phyloP scores from a whole-genome alignment of 306 rosid species.

The Sesbania bispinosa region DNA sequence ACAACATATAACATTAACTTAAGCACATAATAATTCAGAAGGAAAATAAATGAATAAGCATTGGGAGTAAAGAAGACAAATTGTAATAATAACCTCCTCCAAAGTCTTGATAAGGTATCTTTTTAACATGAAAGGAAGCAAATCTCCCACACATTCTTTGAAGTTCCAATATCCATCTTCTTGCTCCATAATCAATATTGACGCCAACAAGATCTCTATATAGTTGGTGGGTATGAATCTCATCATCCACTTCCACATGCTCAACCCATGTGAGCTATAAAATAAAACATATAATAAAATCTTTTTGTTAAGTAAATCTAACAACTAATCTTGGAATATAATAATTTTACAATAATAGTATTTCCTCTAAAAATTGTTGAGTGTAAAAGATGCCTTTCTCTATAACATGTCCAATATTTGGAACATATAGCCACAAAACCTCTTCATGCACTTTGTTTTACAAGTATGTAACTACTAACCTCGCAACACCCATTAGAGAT shows the following conservation, averaged over 20 bases:
- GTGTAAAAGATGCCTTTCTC: no score
- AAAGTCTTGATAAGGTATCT: slow-evolving; percentile 16
- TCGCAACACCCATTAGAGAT: slow-evolving; percentile 46
- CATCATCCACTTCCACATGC: slow-evolving; percentile 75
- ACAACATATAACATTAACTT: background rate
- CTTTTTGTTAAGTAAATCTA: background rate
- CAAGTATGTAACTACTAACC: slow-evolving; percentile 36
- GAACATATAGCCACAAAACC: no score
- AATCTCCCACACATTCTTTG: slow-evolving; percentile 63
- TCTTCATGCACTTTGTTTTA: no score
- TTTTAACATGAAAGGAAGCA: background rate
- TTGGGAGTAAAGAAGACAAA: background rate
- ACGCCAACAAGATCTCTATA: slow-evolving; percentile 43
- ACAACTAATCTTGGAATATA: no score
- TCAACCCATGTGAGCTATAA: slow-evolving; percentile 76
- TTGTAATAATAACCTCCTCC: slow-evolving; percentile 39
- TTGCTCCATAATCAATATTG: slow-evolving; percentile 58
- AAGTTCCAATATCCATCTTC: slow-evolving; percentile 60
- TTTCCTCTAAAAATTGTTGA: no score
- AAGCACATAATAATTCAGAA: background rate
- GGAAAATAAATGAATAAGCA: background rate
- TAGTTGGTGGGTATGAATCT: slow-evolving; percentile 45
- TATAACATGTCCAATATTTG: no score
- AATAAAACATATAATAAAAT: background rate
- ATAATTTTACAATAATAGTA: no score